Percentiles rank a stretch among this genome's conserved stretches.
Conservation (phyloP, 768 basidiomycete genomes). For the Kwoniella sp. region DNA sequence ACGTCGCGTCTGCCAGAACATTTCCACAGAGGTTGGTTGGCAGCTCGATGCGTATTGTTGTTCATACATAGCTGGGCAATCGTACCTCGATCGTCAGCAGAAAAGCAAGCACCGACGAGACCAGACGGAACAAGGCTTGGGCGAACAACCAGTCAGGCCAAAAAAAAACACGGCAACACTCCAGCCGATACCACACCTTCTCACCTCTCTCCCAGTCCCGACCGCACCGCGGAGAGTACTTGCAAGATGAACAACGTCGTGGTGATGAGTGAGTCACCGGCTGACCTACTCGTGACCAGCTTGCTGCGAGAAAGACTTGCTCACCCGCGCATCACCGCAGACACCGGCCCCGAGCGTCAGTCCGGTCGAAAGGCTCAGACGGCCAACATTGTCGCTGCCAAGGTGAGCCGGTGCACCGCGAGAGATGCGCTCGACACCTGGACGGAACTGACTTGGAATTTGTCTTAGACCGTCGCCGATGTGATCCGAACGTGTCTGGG, state of each 20-base stretch:
- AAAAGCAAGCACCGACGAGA: too few relatives aligned
- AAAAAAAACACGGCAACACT: too few relatives aligned
- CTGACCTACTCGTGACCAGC: background rate
- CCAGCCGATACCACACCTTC: too few relatives aligned
- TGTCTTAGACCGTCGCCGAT: constrained; percentile 82
- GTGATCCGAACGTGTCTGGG: constrained; percentile 96
- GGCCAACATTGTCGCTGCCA: constrained; percentile 94
- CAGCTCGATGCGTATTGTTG: too few relatives aligned
- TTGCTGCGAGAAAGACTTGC: constrained; percentile 56
- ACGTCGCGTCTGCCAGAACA: constrained; percentile 15
- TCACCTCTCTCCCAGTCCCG: background rate
- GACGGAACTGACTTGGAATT: too few relatives aligned
- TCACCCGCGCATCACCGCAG: constrained; percentile 52
- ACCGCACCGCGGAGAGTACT: background rate
- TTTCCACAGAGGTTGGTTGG: background rate
- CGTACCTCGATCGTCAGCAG: too few relatives aligned
- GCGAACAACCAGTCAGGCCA: too few relatives aligned
- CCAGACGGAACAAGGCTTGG: too few relatives aligned
- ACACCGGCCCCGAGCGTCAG: constrained; percentile 89
- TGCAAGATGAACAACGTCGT: constrained; percentile 26
- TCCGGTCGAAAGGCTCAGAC: constrained; percentile 92
- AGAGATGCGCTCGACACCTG: background rate
- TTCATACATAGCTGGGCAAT: background rate
- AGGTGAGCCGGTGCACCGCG: constrained; percentile 58
- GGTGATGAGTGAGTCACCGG: constrained; percentile 47